phyloP scores from a whole-genome alignment of 805 yeast genomes.

The Candida coquimbonensis region DNA sequence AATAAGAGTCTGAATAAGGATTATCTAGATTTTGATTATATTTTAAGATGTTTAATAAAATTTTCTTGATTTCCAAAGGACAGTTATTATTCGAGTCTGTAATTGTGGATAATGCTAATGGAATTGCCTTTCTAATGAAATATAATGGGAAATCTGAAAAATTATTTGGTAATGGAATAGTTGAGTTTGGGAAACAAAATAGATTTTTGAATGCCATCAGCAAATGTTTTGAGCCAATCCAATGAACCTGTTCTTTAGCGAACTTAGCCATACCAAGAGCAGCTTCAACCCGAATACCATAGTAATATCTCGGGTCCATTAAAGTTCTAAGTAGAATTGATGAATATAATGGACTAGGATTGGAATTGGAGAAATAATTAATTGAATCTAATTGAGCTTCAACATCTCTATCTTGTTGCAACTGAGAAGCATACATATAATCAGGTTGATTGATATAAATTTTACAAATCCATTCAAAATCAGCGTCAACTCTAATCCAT shows the following conservation, averaged over 20 bases:
- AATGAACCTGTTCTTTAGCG: slow-evolving; percentile 54
- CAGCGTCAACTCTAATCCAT: slow-evolving; percentile 97
- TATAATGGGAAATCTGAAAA: slow-evolving; percentile 66
- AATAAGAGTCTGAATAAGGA: slow-evolving; percentile 65
- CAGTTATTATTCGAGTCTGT: slow-evolving; percentile 57
- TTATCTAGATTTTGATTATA: slow-evolving; percentile 85
- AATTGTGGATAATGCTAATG: slow-evolving; percentile 51
- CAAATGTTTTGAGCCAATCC: slow-evolving; percentile 67
- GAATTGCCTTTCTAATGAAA: slow-evolving; percentile 64
- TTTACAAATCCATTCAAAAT: slow-evolving; percentile 91
- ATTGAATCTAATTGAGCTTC: slow-evolving; percentile 91
- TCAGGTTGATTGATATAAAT: slow-evolving; percentile 83
- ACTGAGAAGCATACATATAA: slow-evolving; percentile 89
- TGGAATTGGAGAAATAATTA: slow-evolving; percentile 54
- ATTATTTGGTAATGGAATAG: slow-evolving; percentile 73
- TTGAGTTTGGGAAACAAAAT: slow-evolving; percentile 63
- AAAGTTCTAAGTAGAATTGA: slow-evolving; percentile 72
- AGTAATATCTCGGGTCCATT: slow-evolving; percentile 78
- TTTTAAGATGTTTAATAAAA: slow-evolving; percentile 64
- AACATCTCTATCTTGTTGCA: slow-evolving; percentile 91
- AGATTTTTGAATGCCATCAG: slow-evolving; percentile 59
- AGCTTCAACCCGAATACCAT: slow-evolving; percentile 85
- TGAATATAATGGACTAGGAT: slow-evolving; percentile 61
- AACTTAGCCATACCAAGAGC: slow-evolving; percentile 68
- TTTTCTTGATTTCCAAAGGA: slow-evolving; percentile 50